Conservation (phyloP, 345 rosid species). For the Melaleuca alternifolia region DNA sequence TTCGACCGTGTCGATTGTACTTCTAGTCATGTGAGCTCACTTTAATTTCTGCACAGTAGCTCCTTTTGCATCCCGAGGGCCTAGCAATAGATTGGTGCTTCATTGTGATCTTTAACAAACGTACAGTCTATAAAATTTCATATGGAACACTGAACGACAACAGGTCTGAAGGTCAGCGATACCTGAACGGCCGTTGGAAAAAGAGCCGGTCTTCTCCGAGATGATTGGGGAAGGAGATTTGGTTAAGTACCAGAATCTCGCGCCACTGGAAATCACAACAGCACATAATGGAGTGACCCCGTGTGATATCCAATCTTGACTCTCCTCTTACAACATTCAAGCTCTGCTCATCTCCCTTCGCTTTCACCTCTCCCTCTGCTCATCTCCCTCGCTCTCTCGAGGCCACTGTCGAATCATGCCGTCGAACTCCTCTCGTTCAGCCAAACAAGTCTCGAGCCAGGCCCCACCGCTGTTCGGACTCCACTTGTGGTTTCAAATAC, state of each 20-base stretch:
- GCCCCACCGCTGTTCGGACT: slow-evolving; percentile 40
- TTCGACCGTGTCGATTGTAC: neutral
- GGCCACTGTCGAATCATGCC: neutral
- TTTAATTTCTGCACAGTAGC: neutral
- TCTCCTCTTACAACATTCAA: neutral
- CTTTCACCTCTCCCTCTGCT: neutral
- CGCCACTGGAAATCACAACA: neutral
- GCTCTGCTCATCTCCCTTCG: neutral
- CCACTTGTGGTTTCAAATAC: slow-evolving; percentile 39
- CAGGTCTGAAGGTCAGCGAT: neutral
- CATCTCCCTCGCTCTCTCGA: neutral
- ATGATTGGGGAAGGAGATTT: neutral
- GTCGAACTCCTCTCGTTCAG: neutral
- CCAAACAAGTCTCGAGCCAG: slow-evolving; percentile 17
- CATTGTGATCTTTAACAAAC: no score
- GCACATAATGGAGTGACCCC: neutral
- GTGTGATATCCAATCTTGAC: neutral
- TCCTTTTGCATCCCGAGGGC: rapidly evolving
- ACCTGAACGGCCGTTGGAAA: neutral
- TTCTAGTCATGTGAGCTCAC: neutral
- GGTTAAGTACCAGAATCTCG: neutral
- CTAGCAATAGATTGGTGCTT: neutral
- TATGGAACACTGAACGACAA: neutral
- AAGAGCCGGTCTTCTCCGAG: neutral
- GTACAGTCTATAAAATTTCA: no score